Evolutionary conservation across 352 stramenopile genomes (phyloP), one percentile per base, ranked within the genome.

Genomic region (Phytophthora syringae): DNA sequence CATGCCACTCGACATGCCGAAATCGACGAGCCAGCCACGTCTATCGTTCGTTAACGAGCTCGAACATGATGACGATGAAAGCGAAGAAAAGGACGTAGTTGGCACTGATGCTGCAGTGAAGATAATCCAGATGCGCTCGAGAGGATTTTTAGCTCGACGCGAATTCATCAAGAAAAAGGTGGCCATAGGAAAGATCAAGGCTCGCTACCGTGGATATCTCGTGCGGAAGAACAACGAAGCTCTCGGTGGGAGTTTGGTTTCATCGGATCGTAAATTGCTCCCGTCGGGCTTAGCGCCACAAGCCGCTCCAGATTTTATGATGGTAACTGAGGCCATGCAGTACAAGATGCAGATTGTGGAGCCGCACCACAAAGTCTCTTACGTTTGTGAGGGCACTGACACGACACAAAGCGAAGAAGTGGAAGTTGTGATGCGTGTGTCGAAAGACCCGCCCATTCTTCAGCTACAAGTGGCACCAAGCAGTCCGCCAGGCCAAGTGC

Each of bases 151-250:
- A 4, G 59, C 60, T n/a, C 61, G 73, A 10, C 53, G 55, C 0
- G 58, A 71, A 27, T 81, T 76, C n/a, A 63, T 76, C 52, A 61
- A 68, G 21, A 77, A 78, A 62, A 72, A 74, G 21, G 50, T 68
- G 21, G 73, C 73, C 22, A 74, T 76, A 37, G 65, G 74, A 24
- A 73, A 74, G 59, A 81, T 81, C 54, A 81, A 81, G 32, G 73
- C 69, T 47, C 69, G 64, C 18, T 81, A 81, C 44, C 68, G 69
- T 43, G 73, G 73, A 5, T 81, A 81, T 39, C 52, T 78, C 5
- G 73, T 81, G 44, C 73, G 69, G 25, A 77, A 81, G 62, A 77
- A 76, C 55, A 52, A 74, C 22, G 65, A 77, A 32, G 61, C 58
- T 45, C 60, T 75, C 13, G 60, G 53, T 13, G 58, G 60, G 20